Evolutionary conservation across 2,329 filamentous ascomycete genomes (phyloP).

Genomic region (Talaromyces sp.): DNA sequence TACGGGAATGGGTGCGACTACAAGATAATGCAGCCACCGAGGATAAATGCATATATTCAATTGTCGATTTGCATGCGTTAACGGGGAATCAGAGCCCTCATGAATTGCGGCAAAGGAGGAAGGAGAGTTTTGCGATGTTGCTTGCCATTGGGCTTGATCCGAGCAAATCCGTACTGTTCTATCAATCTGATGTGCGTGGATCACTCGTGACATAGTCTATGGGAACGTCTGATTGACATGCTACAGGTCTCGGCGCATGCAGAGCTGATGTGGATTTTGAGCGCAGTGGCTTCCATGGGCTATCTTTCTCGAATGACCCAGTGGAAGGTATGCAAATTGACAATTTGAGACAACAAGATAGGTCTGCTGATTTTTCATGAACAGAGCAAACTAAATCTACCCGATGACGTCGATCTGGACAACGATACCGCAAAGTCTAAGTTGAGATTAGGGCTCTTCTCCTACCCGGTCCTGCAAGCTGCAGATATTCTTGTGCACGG

Average conservation of each 20-base stretch:
- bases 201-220: not conserved
- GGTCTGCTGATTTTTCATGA: conserved; percentile 1
- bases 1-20: conserved; percentile 78
- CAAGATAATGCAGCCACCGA: conserved; percentile 60
- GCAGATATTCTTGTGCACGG: conserved; percentile 88
- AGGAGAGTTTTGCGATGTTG: conserved; percentile 73
- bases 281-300: conserved; percentile 84
- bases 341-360: not conserved
- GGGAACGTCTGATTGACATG: not conserved
- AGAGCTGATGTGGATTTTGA: conserved; percentile 96
- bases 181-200: conserved; percentile 66
- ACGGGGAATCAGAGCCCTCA: conserved; percentile 67
- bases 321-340: conserved; percentile 71
- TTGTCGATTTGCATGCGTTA: conserved; percentile 92
- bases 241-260: conserved; percentile 68
- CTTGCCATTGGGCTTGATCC: conserved; percentile 82
- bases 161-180: conserved; percentile 72
- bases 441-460: conserved; percentile 86
- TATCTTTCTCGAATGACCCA: conserved; percentile 98
- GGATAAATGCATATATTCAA: conserved; percentile 71
- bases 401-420: conserved; percentile 58
- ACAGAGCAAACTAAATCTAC: conserved; percentile 69
- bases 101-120: conserved; percentile 61
- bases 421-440: conserved; percentile 54
- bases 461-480: conserved; percentile 92